Percentiles rank a stretch among this genome's conserved stretches.
Conservation (phyloP, 176 grass and related monocot species). For the Phyllostachys edulis region DNA sequence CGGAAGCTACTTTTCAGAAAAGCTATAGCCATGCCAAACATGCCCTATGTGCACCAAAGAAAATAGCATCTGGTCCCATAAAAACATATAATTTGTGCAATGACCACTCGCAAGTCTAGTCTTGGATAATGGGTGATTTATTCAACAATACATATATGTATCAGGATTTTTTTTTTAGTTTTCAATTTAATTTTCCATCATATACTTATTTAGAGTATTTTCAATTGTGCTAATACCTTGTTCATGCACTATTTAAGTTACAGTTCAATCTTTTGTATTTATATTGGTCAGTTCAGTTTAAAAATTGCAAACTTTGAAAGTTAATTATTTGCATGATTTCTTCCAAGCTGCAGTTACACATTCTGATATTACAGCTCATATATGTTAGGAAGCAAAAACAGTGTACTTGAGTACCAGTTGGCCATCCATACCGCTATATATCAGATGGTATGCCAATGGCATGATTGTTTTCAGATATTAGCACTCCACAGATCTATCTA, state of each 20-base stretch:
- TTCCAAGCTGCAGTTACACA: background rate
- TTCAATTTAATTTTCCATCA: background rate
- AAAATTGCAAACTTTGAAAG: background rate
- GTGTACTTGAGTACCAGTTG: background rate
- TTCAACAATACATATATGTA: background rate
- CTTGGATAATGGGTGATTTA: background rate
- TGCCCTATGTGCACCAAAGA: background rate
- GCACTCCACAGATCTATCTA: background rate
- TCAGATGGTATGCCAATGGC: background rate
- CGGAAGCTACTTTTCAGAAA: no score
- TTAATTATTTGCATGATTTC: slow-evolving; percentile 5
- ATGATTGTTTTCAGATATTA: background rate
- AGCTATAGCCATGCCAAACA: no score
- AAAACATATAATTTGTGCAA: background rate
- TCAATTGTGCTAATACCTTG: background rate
- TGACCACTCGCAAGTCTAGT: background rate
- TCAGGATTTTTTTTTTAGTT: background rate
- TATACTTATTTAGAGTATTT: no score
- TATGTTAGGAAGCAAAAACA: background rate
- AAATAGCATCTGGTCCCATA: background rate
- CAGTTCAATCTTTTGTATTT: background rate
- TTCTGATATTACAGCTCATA: background rate
- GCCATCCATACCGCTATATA: background rate
- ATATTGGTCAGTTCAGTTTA: background rate
- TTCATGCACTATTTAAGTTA: background rate